A percentile compares a stretch with the other conserved stretches of the same genome.
These are phyloP conservation scores for Camellia sinensis DNA, from an alignment of 148 eudicot species.

Conservation along the genomic window DNA sequence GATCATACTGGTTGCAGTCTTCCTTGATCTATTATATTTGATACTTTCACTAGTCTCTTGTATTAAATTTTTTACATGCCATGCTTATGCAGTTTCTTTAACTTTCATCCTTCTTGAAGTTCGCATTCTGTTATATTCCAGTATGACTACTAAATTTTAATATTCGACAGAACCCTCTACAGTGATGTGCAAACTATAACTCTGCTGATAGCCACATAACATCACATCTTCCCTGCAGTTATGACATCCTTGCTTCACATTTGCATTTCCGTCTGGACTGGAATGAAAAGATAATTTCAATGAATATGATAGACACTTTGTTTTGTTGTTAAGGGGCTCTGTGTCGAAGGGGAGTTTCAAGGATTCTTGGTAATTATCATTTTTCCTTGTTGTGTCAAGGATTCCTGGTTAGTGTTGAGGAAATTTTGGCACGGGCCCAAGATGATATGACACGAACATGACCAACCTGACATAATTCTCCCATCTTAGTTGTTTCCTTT, in stretches of 20 bases:
- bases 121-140: not conserved
- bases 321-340: not conserved
- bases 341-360: too few relatives aligned
- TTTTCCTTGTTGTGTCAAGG: too few relatives aligned
- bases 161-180: too few relatives aligned
- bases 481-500: too few relatives aligned
- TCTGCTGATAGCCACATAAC: not conserved
- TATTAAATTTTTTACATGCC: conserved; percentile 11
- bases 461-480: too few relatives aligned
- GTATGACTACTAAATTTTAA: too few relatives aligned
- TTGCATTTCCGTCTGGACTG: not conserved
- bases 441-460: too few relatives aligned
- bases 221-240: not conserved
- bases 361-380: too few relatives aligned
- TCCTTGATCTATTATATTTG: not conserved
- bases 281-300: not conserved
- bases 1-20: not conserved
- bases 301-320: not conserved
- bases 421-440: too few relatives aligned
- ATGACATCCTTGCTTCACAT: not conserved
- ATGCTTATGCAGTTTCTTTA: not conserved
- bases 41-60: not conserved
- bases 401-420: too few relatives aligned
- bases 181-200: too few relatives aligned
- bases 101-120: not conserved